Evolutionary conservation across 352 stramenopile species (phyloP).

Genomic region (Globisporangium polare): DNA sequence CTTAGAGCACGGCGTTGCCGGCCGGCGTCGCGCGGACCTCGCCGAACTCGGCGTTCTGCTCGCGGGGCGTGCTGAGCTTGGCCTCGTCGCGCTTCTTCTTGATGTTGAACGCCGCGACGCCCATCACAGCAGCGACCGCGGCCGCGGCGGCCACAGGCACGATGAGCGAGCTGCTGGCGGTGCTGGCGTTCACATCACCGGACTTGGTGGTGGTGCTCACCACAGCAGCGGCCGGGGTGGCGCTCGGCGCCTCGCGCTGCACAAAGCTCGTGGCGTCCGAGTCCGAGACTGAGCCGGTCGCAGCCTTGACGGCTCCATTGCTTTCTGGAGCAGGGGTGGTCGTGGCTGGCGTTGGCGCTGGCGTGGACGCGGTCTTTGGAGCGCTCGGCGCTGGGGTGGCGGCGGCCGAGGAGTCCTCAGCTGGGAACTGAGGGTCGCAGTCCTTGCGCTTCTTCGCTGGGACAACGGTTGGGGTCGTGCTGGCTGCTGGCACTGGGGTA

Average conservation of each 20-base stretch:
- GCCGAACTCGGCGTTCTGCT: constrained; percentile 6
- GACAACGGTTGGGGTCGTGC: constrained; percentile 2
- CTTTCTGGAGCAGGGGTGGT: background rate
- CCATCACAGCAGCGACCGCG: constrained; percentile 3
- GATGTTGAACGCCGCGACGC: background rate
- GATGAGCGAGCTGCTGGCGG: background rate
- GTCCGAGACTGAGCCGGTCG: background rate
- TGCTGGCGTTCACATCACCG: background rate
- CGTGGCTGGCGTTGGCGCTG: background rate
- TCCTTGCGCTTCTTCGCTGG: constrained; percentile 11
- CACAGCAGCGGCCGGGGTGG: background rate
- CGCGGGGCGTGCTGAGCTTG: constrained; percentile 7
- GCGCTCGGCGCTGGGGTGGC: constrained; percentile 2
- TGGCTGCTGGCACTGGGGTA: background rate
- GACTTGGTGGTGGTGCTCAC: constrained; percentile 3
- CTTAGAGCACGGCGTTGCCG: constrained; percentile 7
- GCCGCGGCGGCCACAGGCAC: background rate
- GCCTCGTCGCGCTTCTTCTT: constrained; percentile 12
- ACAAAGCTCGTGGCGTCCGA: background rate
- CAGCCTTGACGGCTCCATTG: constrained; percentile 4
- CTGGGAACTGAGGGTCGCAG: constrained; percentile 11
- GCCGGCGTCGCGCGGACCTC: constrained; percentile 7
- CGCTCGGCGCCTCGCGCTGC: background rate
- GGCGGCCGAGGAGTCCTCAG: background rate
- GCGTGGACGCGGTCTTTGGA: background rate